Evolutionary conservation across 371 early-diverging fungal species (phyloP).

Genomic region (Actinomucor elegans): DNA sequence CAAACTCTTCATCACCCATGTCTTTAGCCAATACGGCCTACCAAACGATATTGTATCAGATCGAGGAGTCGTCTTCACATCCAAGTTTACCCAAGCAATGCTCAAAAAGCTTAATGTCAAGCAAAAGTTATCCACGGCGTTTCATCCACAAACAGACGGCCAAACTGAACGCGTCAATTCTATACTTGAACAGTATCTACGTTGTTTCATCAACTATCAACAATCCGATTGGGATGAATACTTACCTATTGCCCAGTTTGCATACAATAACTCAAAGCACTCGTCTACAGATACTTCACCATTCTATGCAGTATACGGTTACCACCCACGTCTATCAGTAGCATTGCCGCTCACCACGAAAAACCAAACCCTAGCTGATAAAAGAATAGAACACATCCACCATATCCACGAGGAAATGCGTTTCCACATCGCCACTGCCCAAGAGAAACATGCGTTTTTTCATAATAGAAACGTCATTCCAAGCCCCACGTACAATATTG

Average conservation of each 20-base stretch:
- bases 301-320: constrained; percentile 29
- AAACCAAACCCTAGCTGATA: neutral
- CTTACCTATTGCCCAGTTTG: constrained; percentile 50
- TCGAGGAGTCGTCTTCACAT: constrained; percentile 44
- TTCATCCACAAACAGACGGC: constrained; percentile 55
- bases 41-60: constrained; percentile 45
- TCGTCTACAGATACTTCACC: constrained; percentile 26
- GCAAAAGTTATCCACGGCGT: constrained; percentile 34
- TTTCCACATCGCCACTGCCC: constrained; percentile 1
- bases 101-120: constrained; percentile 26
- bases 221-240: constrained; percentile 50
- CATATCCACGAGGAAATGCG: constrained; percentile 1
- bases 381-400: neutral
- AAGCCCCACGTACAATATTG: constrained; percentile 2
- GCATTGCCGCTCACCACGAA: neutral
- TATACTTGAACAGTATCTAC: constrained; percentile 50
- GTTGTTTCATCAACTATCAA: constrained; percentile 34
- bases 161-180: constrained; percentile 56
- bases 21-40: constrained; percentile 41
- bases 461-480: constrained; percentile 2
- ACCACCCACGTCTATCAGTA: constrained; percentile 24
- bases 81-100: constrained; percentile 28
- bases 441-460: constrained; percentile 15
- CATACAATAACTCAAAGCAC: constrained; percentile 46
- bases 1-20: constrained; percentile 23